phyloP scores from a whole-genome alignment of 2,329 filamentous ascomycete species.

The Knufia fluminis region DNA sequence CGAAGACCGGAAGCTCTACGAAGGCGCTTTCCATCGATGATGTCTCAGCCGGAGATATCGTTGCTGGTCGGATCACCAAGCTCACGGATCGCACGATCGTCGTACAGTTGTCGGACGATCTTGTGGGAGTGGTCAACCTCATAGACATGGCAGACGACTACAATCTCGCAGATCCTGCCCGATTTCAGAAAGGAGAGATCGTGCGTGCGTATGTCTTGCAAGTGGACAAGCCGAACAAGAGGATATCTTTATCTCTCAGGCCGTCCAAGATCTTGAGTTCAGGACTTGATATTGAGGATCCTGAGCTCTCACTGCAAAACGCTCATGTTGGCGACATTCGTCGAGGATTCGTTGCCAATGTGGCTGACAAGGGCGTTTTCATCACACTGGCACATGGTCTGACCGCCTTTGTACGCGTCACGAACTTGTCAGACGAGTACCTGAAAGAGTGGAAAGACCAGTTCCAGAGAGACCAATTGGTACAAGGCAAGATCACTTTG shows the following conservation, averaged over 20 bases:
- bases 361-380: slow-evolving; percentile 82
- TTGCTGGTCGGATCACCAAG: slow-evolving; percentile 78
- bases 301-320: slow-evolving; percentile 65
- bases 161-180: slow-evolving; percentile 63
- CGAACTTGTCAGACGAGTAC: slow-evolving; percentile 81
- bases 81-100: slow-evolving; percentile 73
- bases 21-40: slow-evolving; percentile 59
- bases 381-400: slow-evolving; percentile 72
- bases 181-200: slow-evolving; percentile 74
- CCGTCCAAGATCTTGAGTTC: slow-evolving; percentile 87
- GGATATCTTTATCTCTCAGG: slow-evolving; percentile 67
- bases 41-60: slow-evolving; percentile 67
- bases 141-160: slow-evolving; percentile 83
- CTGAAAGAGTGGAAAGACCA: slow-evolving; percentile 92
- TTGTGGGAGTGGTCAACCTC: slow-evolving; percentile 72
- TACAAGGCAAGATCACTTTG: slow-evolving; percentile 72
- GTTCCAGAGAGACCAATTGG: slow-evolving; percentile 81
- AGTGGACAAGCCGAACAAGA: slow-evolving; percentile 76
- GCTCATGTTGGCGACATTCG: slow-evolving; percentile 68
- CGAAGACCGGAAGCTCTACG: slow-evolving; percentile 50
- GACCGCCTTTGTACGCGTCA: slow-evolving; percentile 72
- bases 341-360: slow-evolving; percentile 84
- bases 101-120: slow-evolving; percentile 70
- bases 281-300: slow-evolving; percentile 68
- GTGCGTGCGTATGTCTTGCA: slow-evolving; percentile 77